Evolutionary conservation across 495 filamentous ascomycete species (phyloP).

Genomic region (Penicillium turbatum): DNA sequence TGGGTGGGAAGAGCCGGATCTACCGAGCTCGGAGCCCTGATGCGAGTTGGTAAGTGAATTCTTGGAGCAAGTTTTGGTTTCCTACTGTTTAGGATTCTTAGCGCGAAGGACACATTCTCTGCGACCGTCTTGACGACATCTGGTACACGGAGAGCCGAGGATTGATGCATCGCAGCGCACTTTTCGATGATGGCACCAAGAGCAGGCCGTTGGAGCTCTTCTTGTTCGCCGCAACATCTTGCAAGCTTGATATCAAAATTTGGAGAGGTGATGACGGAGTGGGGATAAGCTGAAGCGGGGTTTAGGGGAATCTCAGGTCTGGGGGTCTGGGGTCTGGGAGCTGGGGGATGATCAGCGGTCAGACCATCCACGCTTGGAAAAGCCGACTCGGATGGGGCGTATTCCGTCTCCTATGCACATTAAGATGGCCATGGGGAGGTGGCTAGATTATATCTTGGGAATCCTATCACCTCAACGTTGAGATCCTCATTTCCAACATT

Average conservation of each 20-base stretch:
- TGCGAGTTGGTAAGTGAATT: neutral
- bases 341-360: neutral
- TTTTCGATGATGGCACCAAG: conserved; percentile 49
- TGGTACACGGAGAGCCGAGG: conserved; percentile 45
- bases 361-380: neutral
- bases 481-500: no score
- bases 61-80: conserved; percentile 10
- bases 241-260: neutral
- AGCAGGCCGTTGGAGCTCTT: conserved; percentile 44
- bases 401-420: no score
- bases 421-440: no score
- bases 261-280: neutral
- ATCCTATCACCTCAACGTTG: no score
- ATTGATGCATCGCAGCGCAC: conserved; percentile 50
- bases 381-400: neutral
- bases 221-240: conserved; percentile 28
- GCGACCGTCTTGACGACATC: conserved; percentile 43
- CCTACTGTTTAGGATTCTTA: conserved; percentile 28
- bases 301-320: neutral
- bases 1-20: neutral
- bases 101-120: conserved; percentile 34
- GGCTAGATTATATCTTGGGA: no score
- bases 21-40: neutral
- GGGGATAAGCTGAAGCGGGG: neutral
- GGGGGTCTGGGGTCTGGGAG: neutral